Evolutionary conservation across 2,329 filamentous ascomycete genomes (phyloP), one percentile per base, ranked within the genome.

Genomic region (Macroventuria anomochaeta): DNA sequence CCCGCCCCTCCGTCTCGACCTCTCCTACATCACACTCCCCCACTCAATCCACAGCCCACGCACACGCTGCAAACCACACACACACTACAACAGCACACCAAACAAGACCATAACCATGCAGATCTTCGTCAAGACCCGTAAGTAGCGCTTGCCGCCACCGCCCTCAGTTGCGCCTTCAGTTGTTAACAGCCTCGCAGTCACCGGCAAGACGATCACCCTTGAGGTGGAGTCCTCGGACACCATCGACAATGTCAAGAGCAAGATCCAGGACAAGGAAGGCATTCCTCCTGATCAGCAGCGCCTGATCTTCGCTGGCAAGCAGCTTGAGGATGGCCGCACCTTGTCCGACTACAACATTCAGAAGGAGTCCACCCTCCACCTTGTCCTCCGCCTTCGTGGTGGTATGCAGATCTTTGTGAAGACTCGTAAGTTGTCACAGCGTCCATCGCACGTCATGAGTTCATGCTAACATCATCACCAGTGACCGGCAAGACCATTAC

Each of bases 261-360:
- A 96, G 85, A 97, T 96, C 38, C 93, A 97, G 78, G 93, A 97
- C 74, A 97, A 97, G 86, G 93, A 97, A 78, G 93, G 93, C 39
- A 97, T 97, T 53, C 93, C 93, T 37, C 93, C 93, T 6, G 93
- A 97, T 75, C 93, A 97, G 79, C 93, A 97, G 82, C 93, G 93
- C 68, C 78, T 97, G 69, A 97, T 97, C 77, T 97, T 97, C 68
- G 93, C 93, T 37, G 93, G 93, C 61, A 97, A 97, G 84, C 93
- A 97, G 77, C 88, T 97, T 3, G 93, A 97, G 77, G 93, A 97
- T 68, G 93, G 93, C 59, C 91, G 93, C 55, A 96, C 92, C 40
- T 81, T 96, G 1, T 88, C 86, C 64, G 92, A 96, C 75, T 96
- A 96, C 85, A 96, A 96, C 80, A 96, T 96, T 46, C 92, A 96